These are phyloP conservation scores for Aspergillus ochraceoroseus DNA, from an alignment of 2,329 filamentous ascomycete genomes.

Conservation along the genomic window DNA sequence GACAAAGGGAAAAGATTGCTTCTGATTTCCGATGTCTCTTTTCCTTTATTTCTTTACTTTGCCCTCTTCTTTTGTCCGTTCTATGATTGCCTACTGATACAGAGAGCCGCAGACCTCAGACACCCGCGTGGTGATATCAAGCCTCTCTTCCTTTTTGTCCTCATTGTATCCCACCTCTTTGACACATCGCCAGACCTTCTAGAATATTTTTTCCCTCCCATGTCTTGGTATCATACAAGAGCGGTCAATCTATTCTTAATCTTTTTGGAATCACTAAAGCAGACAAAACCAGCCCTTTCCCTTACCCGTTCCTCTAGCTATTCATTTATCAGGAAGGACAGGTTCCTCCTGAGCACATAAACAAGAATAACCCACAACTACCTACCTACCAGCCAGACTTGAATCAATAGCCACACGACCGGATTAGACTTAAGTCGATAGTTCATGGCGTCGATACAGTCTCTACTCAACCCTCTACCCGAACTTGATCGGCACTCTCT, in stretches of 20 bases:
- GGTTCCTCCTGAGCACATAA: too few species aligned
- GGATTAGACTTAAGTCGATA: too few species aligned
- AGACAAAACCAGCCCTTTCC: constrained; percentile 16
- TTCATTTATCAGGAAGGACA: too few species aligned
- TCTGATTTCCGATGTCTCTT: constrained; percentile 16
- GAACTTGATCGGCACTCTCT: constrained; percentile 29
- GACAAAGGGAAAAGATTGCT: constrained; percentile 24
- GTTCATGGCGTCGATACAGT: constrained; percentile 60
- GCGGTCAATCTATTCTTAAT: constrained; percentile 15
- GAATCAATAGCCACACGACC: too few species aligned
- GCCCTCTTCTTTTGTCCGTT: constrained; percentile 9
- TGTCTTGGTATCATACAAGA: constrained; percentile 14
- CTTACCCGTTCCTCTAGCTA: too few species aligned
- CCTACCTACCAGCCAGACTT: too few species aligned
- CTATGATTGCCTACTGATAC: constrained; percentile 12
- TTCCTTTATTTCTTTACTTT: constrained; percentile 10
- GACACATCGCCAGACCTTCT: constrained; percentile 23
- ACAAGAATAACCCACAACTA: constrained; percentile 3
- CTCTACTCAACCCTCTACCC: constrained; percentile 61
- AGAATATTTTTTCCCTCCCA: constrained; percentile 25
- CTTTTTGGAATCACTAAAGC: constrained; percentile 11
- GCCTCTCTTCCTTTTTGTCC: constrained; percentile 15
- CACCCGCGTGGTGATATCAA: constrained; percentile 12
- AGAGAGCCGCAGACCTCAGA: constrained; percentile 13
- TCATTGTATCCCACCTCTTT: constrained; percentile 15